Percentiles rank a stretch among this genome's conserved stretches.
phyloP scores from a whole-genome alignment of 768 basidiomycete species.

The Lactarius pseudohatsudake region DNA sequence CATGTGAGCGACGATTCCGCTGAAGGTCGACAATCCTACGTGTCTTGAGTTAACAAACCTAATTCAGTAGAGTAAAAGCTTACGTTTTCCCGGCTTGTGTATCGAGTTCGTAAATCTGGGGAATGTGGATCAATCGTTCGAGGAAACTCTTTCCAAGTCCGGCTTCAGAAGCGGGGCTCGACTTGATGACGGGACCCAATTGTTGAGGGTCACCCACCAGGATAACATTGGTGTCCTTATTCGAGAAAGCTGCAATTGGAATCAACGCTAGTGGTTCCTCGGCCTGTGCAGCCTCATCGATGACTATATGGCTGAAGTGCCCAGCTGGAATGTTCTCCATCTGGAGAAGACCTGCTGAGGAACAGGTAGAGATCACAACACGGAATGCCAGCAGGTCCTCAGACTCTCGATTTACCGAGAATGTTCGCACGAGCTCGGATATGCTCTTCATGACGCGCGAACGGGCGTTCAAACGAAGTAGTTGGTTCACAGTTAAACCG shows the following conservation, averaged over 20 bases:
- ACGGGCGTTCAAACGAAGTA: constrained; percentile 57
- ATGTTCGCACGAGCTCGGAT: constrained; percentile 39
- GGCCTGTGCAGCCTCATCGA: constrained; percentile 67
- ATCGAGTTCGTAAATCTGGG: constrained; percentile 34
- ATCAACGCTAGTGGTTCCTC: constrained; percentile 61
- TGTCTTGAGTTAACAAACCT: constrained; percentile 7
- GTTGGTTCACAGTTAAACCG: constrained; percentile 31
- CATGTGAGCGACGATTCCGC: constrained; percentile 29
- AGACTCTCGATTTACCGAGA: constrained; percentile 39
- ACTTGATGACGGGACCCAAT: constrained; percentile 41
- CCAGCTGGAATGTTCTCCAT: constrained; percentile 50
- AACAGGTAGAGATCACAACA: constrained; percentile 58
- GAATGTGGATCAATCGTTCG: constrained; percentile 37
- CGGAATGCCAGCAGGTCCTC: constrained; percentile 44
- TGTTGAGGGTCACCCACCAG: constrained; percentile 42
- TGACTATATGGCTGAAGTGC: constrained; percentile 59
- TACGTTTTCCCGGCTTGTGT: constrained; percentile 36
- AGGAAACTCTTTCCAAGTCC: constrained; percentile 40
- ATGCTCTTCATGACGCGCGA: constrained; percentile 42
- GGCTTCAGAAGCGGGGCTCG: constrained; percentile 31
- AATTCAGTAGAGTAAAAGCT: constrained; percentile 15
- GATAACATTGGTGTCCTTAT: constrained; percentile 38
- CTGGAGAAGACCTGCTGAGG: constrained; percentile 50
- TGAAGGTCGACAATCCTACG: constrained; percentile 26
- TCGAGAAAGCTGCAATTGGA: constrained; percentile 37